Percentiles rank a stretch among this genome's conserved stretches.
Evolutionary conservation across 2,329 filamentous ascomycete species (phyloP).

Genomic region (Cordyceps pruinosa): DNA sequence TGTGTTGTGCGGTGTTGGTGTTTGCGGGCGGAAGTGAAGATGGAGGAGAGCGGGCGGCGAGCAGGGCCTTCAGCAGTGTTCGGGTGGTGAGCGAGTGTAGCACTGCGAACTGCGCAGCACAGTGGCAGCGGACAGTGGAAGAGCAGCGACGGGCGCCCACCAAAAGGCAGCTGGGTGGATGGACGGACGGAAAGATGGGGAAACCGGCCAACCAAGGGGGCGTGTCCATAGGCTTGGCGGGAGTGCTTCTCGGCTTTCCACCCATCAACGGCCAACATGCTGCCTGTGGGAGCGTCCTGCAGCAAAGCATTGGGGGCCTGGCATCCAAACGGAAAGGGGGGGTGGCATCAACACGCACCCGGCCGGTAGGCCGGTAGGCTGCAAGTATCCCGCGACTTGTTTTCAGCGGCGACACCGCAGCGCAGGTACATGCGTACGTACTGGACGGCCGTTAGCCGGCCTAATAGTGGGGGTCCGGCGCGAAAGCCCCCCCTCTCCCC

Average conservation of each 20-base stretch:
- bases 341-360: neutral
- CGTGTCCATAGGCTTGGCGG: neutral
- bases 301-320: too few relatives aligned
- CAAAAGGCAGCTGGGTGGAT: neutral
- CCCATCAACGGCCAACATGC: too few relatives aligned
- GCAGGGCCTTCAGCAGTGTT: neutral
- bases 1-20: neutral
- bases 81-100: conserved; percentile 4
- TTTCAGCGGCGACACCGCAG: conserved; percentile 7
- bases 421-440: too few relatives aligned
- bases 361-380: neutral
- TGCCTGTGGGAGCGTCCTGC: too few relatives aligned
- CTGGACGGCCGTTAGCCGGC: conserved; percentile 50
- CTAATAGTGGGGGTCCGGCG: conserved; percentile 45
- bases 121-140: conserved; percentile 4
- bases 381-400: neutral
- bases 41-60: neutral
- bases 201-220: neutral
- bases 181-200: neutral
- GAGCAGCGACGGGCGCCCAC: neutral
- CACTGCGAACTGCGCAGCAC: too few relatives aligned
- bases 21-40: conserved; percentile 4
- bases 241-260: too few relatives aligned
- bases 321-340: too few relatives aligned
- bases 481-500: neutral